Evolutionary conservation across 257 asterid species (phyloP), one percentile per base, ranked within the genome.

Genomic region (Euphrasia confusa): DNA sequence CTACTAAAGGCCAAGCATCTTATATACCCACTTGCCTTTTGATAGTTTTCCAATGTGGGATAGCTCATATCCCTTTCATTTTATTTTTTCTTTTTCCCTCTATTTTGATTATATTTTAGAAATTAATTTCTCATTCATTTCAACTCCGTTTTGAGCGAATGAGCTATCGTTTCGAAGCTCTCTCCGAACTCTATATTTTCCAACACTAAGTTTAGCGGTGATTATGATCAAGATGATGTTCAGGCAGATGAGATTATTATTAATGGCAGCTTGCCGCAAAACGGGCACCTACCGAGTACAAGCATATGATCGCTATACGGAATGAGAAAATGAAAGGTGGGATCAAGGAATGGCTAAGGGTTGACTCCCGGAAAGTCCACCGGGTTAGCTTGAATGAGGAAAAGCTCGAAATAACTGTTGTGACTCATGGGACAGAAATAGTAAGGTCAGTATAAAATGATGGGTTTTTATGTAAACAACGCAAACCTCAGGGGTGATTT

Each of bases 321-420:
- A 81, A 83, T 4, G 74, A 79, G 71, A 89, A 84, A 72, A 71
- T 87, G 75, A 89, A 77, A 73, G 91, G 88, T 0, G 84, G 83
- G 35, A 71, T 75, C 49, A 79, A 81, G 48, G 83, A 60, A 7
- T 89, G 97, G 90, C 72, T 89, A 13, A 77, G 65, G 33, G 69
- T 67, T 21, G 70, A 67, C 21, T 75, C 86, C 1, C 32, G 69
- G 49, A 78, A 76, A 50, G 95, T 75, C 44, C 84, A 80, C 48
- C 84, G 97, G 1, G 79, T 89, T 59, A 89, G 97, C 79, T 75
- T 89, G 80, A 80, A 78, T 47, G 97, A 89, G 72, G 91, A 89
- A 62, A 84, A 84, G 84, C 87, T 89, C 35, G 89, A 71, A 68
- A 82, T 80, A 4, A 83, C 87, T 71, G 81, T 78, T 54, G 33